These are phyloP conservation scores for Gracilaria caudata DNA, from an alignment of 23 red algal genomes.

Conservation along the genomic window DNA sequence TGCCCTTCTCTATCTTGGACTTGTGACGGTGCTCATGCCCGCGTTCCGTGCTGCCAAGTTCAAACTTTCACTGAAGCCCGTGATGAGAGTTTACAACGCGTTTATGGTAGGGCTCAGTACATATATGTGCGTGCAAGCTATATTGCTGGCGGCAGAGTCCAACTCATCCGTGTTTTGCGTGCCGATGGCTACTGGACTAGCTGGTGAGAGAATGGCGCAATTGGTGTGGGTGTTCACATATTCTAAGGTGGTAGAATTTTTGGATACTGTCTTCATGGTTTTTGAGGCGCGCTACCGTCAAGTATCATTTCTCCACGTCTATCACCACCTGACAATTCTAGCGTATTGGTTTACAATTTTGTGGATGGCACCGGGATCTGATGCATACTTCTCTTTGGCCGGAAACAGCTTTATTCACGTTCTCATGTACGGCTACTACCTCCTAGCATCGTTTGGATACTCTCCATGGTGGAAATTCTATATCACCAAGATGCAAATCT, in stretches of 20 bases:
- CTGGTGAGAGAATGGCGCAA: slow-evolving; percentile 63
- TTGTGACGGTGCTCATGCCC: slow-evolving; percentile 45
- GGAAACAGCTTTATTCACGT: slow-evolving; percentile 82
- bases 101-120: slow-evolving; percentile 80
- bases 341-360: slow-evolving; percentile 81
- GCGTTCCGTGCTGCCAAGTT: slow-evolving; percentile 39
- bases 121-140: slow-evolving; percentile 73
- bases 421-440: slow-evolving; percentile 86
- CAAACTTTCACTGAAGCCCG: slow-evolving; percentile 59
- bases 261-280: slow-evolving; percentile 86
- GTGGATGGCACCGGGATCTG: slow-evolving; percentile 75
- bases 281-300: slow-evolving; percentile 81
- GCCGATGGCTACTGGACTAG: slow-evolving; percentile 58
- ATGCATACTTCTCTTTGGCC: slow-evolving; percentile 84
- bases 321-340: slow-evolving; percentile 81
- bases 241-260: slow-evolving; percentile 80
- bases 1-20: slow-evolving; percentile 35
- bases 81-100: slow-evolving; percentile 82
- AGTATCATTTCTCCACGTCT: slow-evolving; percentile 78
- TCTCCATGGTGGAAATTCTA: slow-evolving; percentile 81
- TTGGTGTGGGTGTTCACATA: slow-evolving; percentile 85
- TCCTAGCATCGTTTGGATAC: slow-evolving; percentile 76
- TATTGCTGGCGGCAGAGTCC: slow-evolving; percentile 50
- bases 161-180: slow-evolving; percentile 79
- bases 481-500: slow-evolving; percentile 80